A percentile compares a stretch with the other conserved stretches of the same genome.
These are phyloP conservation scores for Fusarium veterinarium DNA, from an alignment of 2,329 filamentous ascomycete genomes.

Conservation along the genomic window DNA sequence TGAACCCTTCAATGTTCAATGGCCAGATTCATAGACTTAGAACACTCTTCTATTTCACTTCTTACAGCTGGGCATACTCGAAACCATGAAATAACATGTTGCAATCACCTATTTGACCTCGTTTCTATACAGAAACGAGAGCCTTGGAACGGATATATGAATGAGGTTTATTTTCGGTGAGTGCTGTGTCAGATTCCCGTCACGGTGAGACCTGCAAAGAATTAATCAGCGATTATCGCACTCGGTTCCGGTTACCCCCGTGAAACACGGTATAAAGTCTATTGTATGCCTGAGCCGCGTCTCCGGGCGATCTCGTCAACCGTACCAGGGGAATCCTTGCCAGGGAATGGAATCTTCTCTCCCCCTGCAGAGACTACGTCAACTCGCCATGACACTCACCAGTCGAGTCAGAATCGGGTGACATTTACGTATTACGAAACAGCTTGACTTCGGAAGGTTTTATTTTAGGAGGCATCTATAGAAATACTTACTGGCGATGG, in stretches of 20 bases:
- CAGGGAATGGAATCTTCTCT: not conserved
- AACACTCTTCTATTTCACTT: not conserved
- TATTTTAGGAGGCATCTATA: not conserved
- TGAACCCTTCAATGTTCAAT: not conserved
- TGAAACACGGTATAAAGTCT: not conserved
- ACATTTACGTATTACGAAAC: not conserved
- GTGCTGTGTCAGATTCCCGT: no score
- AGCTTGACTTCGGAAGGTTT: accelerated
- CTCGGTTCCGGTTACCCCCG: not conserved
- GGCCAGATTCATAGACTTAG: not conserved
- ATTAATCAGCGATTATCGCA: not conserved
- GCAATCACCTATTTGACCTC: not conserved
- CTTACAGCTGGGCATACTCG: no score
- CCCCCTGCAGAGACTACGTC: not conserved
- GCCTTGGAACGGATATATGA: accelerated
- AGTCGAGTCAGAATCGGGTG: not conserved
- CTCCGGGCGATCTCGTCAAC: not conserved
- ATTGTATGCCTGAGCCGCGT: not conserved
- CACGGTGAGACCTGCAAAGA: accelerated
- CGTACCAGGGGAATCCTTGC: not conserved
- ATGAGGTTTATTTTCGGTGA: not conserved
- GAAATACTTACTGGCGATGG: not conserved
- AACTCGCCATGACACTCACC: not conserved
- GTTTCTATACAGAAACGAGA: accelerated
- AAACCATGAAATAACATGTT: accelerated